Base-by-base conservation (phyloP, 2,329 filamentous ascomycete species). In the Hypomyces rosellus region DNA sequence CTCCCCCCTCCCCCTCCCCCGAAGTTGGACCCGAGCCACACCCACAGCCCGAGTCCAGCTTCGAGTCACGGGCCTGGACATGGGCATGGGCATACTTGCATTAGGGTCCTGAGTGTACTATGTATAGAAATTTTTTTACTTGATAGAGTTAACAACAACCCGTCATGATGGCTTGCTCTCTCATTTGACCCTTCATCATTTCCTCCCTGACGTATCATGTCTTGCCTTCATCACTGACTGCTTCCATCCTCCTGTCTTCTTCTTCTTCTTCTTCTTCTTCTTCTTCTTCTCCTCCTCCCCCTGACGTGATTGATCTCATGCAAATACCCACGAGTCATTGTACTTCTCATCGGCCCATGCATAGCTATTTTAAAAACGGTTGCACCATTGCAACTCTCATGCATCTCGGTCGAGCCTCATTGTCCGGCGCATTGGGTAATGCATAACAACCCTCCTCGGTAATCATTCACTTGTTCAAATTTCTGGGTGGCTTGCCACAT, bases 71-170 rank as follows among this genome's bases (percentile, higher is more conserved):
- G 43, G 48, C 37, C 49, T 45, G n/a, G 25, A 45, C 41, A 16
- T 45, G 25, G 40, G 49, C n/a, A 44, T 44, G 45, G 49, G 45
- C 45, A 48, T 30, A 14, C 49, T 41, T 51, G 45, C 49, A 51
- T 51, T 48, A 51, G 46, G 36, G 47, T 48, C 49, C 39, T n/a
- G 49, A 47, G 45, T 51, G 44, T 51, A 45, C 45, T 48, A 48
- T 40, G 34, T 48, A 45, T 45, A 48, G 46, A 45, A 45, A 16
- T 41, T 34, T 18, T 46, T 46, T n/a, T 15, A 39, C 44, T 39
- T 44, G 44, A 22, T 43, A 34, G 36, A 20, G 12, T 20, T 36
- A 5, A 33, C 42, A 42, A 25, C 45, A 20, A 18, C 49, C 39
- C 37, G 39, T 34, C 40, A 43, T 42, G 50, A 36, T 30, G 25